Evolutionary conservation across 2,329 filamentous ascomycete species (phyloP).

Genomic region (Epichloe bromicola): DNA sequence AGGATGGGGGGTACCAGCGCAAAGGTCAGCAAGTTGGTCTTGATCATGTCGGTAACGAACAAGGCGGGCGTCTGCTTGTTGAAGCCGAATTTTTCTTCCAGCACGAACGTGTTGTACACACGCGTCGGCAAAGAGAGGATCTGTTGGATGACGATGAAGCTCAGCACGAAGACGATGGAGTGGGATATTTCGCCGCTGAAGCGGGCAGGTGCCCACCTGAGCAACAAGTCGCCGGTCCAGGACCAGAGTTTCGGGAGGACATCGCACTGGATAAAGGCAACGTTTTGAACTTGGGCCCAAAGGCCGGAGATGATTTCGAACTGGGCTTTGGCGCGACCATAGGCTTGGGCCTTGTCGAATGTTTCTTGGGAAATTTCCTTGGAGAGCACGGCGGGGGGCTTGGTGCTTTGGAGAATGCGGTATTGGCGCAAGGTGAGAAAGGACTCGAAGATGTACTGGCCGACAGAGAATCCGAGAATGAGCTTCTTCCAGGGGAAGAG

Average conservation of each 20-base stretch:
- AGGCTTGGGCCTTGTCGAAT: constrained; percentile 91
- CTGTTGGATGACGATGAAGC: constrained; percentile 73
- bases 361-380: constrained; percentile 81
- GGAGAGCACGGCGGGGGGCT: constrained; percentile 77
- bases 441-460: constrained; percentile 81
- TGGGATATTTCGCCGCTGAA: constrained; percentile 91
- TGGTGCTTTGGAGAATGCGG: constrained; percentile 64
- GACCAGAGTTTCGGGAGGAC: constrained; percentile 85
- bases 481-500: constrained; percentile 96
- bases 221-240: constrained; percentile 61
- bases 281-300: constrained; percentile 77
- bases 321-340: constrained; percentile 89
- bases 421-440: constrained; percentile 87
- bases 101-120: constrained; percentile 88
- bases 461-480: constrained; percentile 86
- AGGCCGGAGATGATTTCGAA: constrained; percentile 72
- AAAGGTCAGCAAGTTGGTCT: constrained; percentile 71
- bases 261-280: constrained; percentile 82
- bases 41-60: constrained; percentile 83
- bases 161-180: constrained; percentile 82
- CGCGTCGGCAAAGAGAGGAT: constrained; percentile 65
- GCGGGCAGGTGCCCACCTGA: constrained; percentile 58
- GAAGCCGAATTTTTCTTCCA: constrained; percentile 94
- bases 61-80: constrained; percentile 92
- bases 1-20: constrained; percentile 82